Evolutionary conservation across 73 alveolate species (phyloP).

Genomic region (Paramecium pentaurelia): DNA sequence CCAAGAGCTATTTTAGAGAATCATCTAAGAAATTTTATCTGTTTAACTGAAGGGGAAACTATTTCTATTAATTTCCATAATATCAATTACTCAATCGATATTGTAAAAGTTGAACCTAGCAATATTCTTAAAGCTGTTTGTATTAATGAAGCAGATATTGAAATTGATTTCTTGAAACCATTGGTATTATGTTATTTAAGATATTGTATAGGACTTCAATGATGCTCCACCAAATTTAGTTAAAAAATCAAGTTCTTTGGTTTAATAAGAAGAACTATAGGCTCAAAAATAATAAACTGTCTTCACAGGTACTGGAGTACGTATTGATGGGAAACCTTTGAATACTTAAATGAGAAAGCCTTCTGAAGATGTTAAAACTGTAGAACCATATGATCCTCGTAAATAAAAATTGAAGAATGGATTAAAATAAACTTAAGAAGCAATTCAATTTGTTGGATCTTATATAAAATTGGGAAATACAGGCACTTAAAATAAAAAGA

Average conservation of each 20-base stretch:
- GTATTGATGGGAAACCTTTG: constrained; percentile 84
- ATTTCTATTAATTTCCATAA: constrained; percentile 81
- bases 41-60: constrained; percentile 93
- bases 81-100: constrained; percentile 80
- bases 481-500: neutral
- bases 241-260: constrained; percentile 68
- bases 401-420: constrained; percentile 83
- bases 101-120: constrained; percentile 83
- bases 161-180: constrained; percentile 92
- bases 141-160: constrained; percentile 91
- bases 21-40: constrained; percentile 85
- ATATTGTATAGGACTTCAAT: constrained; percentile 69
- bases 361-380: constrained; percentile 61
- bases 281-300: constrained; percentile 52
- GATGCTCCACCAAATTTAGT: constrained; percentile 76
- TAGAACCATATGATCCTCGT: constrained; percentile 87
- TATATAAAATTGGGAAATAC: neutral
- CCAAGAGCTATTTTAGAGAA: constrained; percentile 94
- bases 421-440: constrained; percentile 5
- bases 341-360: constrained; percentile 69
- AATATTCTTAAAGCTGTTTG: constrained; percentile 73
- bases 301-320: constrained; percentile 70
- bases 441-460: neutral
- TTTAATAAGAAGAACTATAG: constrained; percentile 52
- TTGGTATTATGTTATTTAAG: neutral